Evolutionary conservation across 129 eudicot species (phyloP).

Genomic region (Solidago caesia): DNA sequence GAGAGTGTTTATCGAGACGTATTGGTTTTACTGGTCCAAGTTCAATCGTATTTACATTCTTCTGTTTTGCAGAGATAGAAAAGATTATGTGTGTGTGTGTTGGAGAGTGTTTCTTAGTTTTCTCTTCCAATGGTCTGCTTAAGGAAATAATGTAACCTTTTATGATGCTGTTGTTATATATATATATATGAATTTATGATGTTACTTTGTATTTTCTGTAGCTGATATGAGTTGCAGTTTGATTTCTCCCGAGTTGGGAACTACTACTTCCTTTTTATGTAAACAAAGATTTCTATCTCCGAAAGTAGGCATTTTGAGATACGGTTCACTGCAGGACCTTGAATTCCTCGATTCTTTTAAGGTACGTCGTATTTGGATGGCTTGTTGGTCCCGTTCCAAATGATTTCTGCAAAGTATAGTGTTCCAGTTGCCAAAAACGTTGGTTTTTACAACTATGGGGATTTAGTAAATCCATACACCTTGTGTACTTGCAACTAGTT

Average conservation of each 20-base stretch:
- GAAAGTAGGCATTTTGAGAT: constrained; percentile 37
- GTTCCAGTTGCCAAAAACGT: too few relatives aligned
- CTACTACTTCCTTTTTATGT: constrained; percentile 28
- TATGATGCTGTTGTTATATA: too few relatives aligned
- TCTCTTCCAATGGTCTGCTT: too few relatives aligned
- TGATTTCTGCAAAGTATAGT: background rate
- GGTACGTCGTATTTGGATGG: constrained; percentile 33
- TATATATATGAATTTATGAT: background rate
- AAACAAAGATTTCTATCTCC: constrained; percentile 26
- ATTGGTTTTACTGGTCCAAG: too few relatives aligned
- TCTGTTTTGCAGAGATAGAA: too few relatives aligned
- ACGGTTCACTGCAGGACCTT: constrained; percentile 25
- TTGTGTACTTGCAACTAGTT: background rate
- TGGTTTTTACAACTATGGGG: too few relatives aligned
- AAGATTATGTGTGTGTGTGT: too few relatives aligned
- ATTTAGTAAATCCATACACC: background rate
- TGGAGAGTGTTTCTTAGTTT: too few relatives aligned
- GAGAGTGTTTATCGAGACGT: background rate
- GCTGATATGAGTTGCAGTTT: constrained; percentile 55
- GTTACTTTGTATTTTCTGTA: constrained; percentile 14
- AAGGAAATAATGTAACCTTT: too few relatives aligned
- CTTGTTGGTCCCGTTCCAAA: too few relatives aligned
- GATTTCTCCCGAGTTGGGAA: constrained; percentile 36
- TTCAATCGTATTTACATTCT: too few relatives aligned
- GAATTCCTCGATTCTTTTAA: constrained; percentile 44